Conservation (phyloP, 139 green algal genomes). For the Chlamydomonas schloesseri region DNA sequence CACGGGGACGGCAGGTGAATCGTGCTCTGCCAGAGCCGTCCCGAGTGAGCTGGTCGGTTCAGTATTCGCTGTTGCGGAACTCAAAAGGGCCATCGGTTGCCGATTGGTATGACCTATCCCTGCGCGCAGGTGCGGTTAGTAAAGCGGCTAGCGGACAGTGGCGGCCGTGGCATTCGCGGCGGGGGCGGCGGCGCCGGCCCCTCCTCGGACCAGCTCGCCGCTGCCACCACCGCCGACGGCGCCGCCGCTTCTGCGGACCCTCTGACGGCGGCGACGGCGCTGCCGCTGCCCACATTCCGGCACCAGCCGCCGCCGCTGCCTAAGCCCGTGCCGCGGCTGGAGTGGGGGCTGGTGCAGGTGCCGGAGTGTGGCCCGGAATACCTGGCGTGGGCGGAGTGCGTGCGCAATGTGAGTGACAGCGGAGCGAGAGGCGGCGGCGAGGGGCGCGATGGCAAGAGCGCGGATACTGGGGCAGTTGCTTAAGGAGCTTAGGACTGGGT, state of each 20-base stretch:
- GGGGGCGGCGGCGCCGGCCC: neutral
- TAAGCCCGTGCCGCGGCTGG: neutral
- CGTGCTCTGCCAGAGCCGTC: too few relatives aligned
- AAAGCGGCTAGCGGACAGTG: neutral
- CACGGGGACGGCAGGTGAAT: too few relatives aligned
- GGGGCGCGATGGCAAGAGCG: too few relatives aligned
- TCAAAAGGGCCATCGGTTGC: too few relatives aligned
- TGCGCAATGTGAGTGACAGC: constrained; percentile 33
- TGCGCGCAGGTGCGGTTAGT: neutral
- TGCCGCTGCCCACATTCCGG: constrained; percentile 10
- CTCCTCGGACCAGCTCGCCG: too few relatives aligned
- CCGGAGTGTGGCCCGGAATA: constrained; percentile 15
- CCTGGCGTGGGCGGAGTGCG: constrained; percentile 5
- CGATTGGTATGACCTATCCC: too few relatives aligned
- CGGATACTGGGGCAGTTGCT: too few relatives aligned
- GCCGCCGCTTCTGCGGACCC: neutral
- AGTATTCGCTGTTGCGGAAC: too few relatives aligned
- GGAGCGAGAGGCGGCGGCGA: too few relatives aligned
- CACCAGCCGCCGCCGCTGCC: constrained; percentile 24
- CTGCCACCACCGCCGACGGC: neutral
- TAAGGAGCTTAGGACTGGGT: too few relatives aligned
- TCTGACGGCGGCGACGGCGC: constrained; percentile 3
- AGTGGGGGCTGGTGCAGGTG: constrained; percentile 31
- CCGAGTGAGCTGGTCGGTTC: too few relatives aligned
- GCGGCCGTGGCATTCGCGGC: neutral